Base-by-base conservation (phyloP, 176 grass and related monocot genomes). In the Hsuehochloa calcarea region DNA sequence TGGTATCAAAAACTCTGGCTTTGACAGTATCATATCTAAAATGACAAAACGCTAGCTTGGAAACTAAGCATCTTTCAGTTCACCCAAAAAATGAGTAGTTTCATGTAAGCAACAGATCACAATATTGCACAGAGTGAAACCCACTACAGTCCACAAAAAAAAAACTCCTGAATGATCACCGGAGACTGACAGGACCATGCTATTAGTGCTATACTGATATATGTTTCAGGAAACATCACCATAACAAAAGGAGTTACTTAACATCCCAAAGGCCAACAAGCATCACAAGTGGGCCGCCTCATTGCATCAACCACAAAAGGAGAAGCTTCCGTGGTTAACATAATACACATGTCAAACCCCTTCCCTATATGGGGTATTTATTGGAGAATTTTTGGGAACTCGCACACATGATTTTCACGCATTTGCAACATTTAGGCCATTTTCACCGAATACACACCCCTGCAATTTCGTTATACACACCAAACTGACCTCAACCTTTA, bases 31-130 rank as follows among this genome's bases (percentile, higher is more conserved):
- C 62, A 69, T 25, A 20, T 59, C 5, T 68, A 81, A 66, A 80
- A 86, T 38, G 60, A 50, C 17, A 63, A 87, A 83, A 67, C 34
- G 39, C 51, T 44, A 71, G 65, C 15, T 85, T 27, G 15, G 26
- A 78, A 49, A 16, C 38, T 37, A 72, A 87, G 10, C 23, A 71
- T 27, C 34, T 75, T 56, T 47, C 29, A n/a, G 11, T 39, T 34
- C 46, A 78, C 65, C 7, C 34, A 55, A 11, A 55, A 62, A 66
- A 39, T 6, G 54, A 49, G 3, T 61, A 56, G 10, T 59, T 62
- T 40, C 64, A 64, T 23, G 9, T 43, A 41, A 55, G 52, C 14
- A 79, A 35, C 52, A 0, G 2, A 65, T 0, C 78, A 70, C 68
- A 70, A 82, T 10, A 64, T 38, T 59, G 34, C 22, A 65, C 35